Evolutionary conservation across 306 rosid genomes (phyloP), one percentile per base, ranked within the genome.

Genomic region (Potentilla sterilis): DNA sequence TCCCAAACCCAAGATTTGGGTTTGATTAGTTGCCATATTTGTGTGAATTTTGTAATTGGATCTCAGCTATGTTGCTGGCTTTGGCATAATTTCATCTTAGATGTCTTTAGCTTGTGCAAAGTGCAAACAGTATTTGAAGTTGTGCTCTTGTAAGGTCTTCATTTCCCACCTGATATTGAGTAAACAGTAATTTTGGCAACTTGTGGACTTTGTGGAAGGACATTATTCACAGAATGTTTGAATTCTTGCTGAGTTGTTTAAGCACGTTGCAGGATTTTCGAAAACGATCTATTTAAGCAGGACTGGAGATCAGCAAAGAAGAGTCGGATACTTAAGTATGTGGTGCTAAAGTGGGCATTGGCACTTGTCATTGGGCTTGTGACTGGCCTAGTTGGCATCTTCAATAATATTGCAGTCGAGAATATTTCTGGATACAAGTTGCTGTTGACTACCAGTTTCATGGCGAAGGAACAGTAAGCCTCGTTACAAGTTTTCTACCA

Each of bases 361-460:
- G 92, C 91, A 10, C 96, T 92, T 76, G 78, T 87, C 35, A 85
- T 92, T 19, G 98, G 98, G 59, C 85, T 90, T 34, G 40, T 70
- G 15, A 92, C 98, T 6, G 96, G 96, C 16, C 80, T 92, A 14
- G 85, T 90, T 76, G 98, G 90, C 74, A 81, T 86, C 79, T 87
- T 87, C 81, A 92, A 87, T 75, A 92, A 81, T 81, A 78, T 90
- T 79, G 90, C 88, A 32, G 96, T 89, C 21, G 98, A 92, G 90
- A 92, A 92, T 67, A 83, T 92, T 62, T 88, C 98, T 44, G 96
- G 96, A 62, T 78, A 73, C 84, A 92, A 90, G 82, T 89, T 92
- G 65, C 76, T 86, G 18, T 54, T 90, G 63, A 90, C 94, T 77
- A 82, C 74, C 51, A 24, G 75, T 80, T 86, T 92, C 83, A 87